These are phyloP conservation scores for Amborella trichopoda DNA, from an alignment of 164 flowering plant species.

Conservation along the genomic window DNA sequence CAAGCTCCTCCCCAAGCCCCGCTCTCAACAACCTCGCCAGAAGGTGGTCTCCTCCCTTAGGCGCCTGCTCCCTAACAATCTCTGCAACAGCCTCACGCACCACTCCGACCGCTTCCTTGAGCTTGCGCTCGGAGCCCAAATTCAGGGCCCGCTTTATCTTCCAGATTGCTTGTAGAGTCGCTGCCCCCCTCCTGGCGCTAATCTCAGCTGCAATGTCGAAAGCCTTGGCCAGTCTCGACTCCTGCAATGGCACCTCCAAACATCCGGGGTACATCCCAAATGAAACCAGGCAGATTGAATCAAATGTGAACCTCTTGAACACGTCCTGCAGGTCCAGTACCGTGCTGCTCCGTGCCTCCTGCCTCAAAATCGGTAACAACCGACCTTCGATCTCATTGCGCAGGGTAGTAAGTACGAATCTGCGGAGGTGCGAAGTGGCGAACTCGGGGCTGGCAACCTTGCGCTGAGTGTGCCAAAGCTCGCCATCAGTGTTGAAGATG, in stretches of 20 bases:
- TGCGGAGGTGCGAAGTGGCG: constrained; percentile 33
- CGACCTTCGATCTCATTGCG: constrained; percentile 34
- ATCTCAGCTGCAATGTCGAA: constrained; percentile 59
- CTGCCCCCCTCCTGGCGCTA: constrained; percentile 44
- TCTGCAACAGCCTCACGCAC: constrained; percentile 34
- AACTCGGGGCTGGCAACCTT: constrained; percentile 74
- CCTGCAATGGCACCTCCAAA: constrained; percentile 23
- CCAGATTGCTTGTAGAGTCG: constrained; percentile 46
- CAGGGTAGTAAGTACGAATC: constrained; percentile 25
- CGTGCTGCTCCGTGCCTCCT: constrained; percentile 11
- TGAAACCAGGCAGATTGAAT: constrained; percentile 46
- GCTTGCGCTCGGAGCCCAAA: constrained; percentile 47
- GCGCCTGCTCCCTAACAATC: constrained; percentile 22
- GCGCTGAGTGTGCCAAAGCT: constrained; percentile 52
- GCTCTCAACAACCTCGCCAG: constrained; percentile 43
- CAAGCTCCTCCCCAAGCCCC: constrained; percentile 13
- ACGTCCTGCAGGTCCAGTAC: constrained; percentile 43
- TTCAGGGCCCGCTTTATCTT: constrained; percentile 40
- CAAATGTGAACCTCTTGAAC: constrained; percentile 51
- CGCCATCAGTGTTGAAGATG: constrained; percentile 82
- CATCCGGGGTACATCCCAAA: constrained; percentile 50
- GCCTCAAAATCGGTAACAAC: constrained; percentile 42
- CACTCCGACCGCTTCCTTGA: constrained; percentile 26
- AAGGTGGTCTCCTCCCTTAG: constrained; percentile 14
- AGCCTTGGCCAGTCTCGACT: constrained; percentile 26